Conservation (phyloP, 345 rosid genomes). For the Gossypium rotundifolium region DNA sequence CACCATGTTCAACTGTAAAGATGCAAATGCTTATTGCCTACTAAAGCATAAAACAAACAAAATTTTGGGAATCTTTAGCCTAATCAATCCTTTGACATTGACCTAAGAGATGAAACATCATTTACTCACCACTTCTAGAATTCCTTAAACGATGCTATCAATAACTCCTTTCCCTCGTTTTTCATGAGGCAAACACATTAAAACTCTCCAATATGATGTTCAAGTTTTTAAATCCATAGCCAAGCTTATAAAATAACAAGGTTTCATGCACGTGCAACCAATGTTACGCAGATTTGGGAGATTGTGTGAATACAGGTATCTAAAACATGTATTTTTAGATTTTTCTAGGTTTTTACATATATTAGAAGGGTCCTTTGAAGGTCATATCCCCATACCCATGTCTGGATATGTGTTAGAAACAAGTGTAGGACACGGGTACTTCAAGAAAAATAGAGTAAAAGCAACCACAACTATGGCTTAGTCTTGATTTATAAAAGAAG, state of each 20-base stretch:
- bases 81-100: not conserved
- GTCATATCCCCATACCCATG: not conserved
- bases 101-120: not conserved
- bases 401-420: not conserved
- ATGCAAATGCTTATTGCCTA: not conserved
- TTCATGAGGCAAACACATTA: not conserved
- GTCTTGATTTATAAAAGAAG: not conserved
- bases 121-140: constrained; percentile 2
- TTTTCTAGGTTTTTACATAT: not conserved
- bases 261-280: not conserved
- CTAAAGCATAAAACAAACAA: not conserved
- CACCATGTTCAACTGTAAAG: not conserved
- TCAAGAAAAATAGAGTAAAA: not conserved
- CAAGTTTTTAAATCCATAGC: not conserved
- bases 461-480: not conserved
- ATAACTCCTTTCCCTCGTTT: not conserved
- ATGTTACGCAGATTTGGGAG: not conserved
- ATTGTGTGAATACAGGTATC: not conserved
- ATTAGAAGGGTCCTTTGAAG: not conserved
- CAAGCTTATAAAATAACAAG: constrained; percentile 5
- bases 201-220: not conserved
- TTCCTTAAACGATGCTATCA: not conserved
- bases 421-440: not conserved
- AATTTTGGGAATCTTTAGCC: not conserved
- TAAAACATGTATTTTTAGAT: not conserved